Conservation (phyloP, 139 green algal genomes). For the Micromonas pusilla region DNA sequence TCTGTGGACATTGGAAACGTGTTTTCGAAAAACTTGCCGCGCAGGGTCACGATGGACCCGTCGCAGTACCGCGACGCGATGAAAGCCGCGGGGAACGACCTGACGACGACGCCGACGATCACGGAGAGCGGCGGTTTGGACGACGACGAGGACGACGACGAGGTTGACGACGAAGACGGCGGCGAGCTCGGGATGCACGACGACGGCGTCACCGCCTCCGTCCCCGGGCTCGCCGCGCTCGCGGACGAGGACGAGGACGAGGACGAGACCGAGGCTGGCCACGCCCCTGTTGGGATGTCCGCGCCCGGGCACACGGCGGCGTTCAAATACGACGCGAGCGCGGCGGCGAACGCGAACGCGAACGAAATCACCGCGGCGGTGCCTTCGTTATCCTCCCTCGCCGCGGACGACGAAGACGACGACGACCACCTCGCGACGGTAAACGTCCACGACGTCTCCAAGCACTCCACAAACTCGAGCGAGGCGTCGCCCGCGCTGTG, state of each 20-base stretch:
- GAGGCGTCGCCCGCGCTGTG: background rate
- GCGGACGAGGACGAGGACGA: slow-evolving; percentile 1
- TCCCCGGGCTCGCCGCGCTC: background rate
- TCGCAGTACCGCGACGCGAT: too few species aligned
- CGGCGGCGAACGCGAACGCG: background rate
- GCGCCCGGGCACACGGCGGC: too few species aligned
- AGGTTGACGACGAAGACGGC: background rate
- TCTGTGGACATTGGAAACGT: background rate
- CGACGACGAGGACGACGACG: background rate
- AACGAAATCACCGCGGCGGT: too few species aligned
- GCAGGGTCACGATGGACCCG: background rate
- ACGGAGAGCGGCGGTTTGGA: background rate
- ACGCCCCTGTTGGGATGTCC: too few species aligned
- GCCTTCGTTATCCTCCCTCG: background rate
- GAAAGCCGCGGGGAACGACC: background rate
- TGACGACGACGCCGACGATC: background rate
- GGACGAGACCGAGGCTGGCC: too few species aligned
- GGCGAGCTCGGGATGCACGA: background rate
- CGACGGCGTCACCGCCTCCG: background rate
- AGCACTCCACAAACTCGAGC: background rate
- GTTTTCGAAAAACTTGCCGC: background rate
- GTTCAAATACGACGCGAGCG: background rate
- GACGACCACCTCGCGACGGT: background rate
- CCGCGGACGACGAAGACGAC: background rate
- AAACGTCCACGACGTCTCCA: background rate